A percentile compares a stretch with the other conserved stretches of the same genome.
These are phyloP conservation scores for Erodium maritimum DNA, from an alignment of 345 rosid genomes.

Conservation along the genomic window DNA sequence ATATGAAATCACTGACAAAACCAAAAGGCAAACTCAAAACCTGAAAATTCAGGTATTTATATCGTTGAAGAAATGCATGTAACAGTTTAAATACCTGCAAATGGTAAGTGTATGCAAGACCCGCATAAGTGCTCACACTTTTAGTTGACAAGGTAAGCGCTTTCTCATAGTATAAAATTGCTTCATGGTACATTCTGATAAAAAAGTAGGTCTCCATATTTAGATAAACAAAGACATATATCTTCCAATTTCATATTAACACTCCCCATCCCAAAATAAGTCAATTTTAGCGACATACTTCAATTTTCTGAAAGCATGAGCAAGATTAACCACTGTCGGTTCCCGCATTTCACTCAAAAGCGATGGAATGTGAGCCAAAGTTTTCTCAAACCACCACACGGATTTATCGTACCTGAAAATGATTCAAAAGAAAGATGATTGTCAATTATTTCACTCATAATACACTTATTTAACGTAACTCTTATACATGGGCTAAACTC, in stretches of 20 bases:
- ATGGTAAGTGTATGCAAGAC: conserved; percentile 93
- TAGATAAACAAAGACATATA: conserved; percentile 1
- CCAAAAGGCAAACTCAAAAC: background rate
- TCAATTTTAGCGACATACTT: conserved; percentile 30
- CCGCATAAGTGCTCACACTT: conserved; percentile 88
- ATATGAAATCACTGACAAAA: background rate
- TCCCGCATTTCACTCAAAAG: conserved; percentile 74
- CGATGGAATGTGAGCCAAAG: conserved; percentile 66
- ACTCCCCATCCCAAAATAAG: too few species aligned
- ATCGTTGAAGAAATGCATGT: background rate
- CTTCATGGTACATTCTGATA: conserved; percentile 65
- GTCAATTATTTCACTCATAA: background rate
- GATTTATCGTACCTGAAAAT: conserved; percentile 73
- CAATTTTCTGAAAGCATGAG: conserved; percentile 75
- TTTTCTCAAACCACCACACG: conserved; percentile 80
- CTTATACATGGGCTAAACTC: background rate
- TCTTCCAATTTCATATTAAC: background rate
- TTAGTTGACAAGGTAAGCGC: conserved; percentile 68
- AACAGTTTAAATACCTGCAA: conserved; percentile 45
- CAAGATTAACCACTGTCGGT: conserved; percentile 82
- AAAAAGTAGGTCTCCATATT: background rate
- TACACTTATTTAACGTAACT: background rate
- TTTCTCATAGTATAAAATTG: conserved; percentile 63
- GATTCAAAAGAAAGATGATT: background rate
- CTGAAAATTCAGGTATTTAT: background rate